phyloP scores from a whole-genome alignment of 192 early-diverging fungal species.

The Coemansia sp. region DNA sequence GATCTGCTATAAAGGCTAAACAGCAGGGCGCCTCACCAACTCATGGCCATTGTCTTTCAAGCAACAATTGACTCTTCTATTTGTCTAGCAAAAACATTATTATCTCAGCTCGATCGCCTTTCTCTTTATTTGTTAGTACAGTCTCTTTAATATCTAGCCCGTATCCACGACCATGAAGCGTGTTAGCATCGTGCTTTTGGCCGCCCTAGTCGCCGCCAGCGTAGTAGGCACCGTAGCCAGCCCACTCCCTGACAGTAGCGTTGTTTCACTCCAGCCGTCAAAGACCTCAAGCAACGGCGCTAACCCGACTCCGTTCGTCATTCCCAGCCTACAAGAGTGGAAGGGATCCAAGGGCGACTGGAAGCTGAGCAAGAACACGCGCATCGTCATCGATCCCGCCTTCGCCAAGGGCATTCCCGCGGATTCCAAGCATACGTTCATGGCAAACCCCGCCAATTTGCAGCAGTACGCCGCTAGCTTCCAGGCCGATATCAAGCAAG shows the following conservation, averaged over 20 bases:
- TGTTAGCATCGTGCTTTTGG: conserved; percentile 29
- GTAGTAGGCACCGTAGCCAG: conserved; percentile 24
- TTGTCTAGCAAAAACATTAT: neutral
- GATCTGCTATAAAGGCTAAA: neutral
- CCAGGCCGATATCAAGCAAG: conserved; percentile 41
- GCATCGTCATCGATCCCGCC: conserved; percentile 44
- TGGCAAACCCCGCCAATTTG: conserved; percentile 44
- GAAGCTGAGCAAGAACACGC: conserved; percentile 31
- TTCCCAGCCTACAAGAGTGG: conserved; percentile 50
- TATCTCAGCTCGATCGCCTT: neutral
- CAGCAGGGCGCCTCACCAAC: neutral
- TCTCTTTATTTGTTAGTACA: neutral
- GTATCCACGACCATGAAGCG: conserved; percentile 22
- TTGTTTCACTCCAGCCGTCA: conserved; percentile 5
- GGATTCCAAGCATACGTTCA: conserved; percentile 34
- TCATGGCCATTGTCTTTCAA: neutral
- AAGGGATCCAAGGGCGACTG: conserved; percentile 37
- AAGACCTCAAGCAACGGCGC: conserved; percentile 6
- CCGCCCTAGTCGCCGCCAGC: conserved; percentile 34
- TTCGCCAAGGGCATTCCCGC: conserved; percentile 34
- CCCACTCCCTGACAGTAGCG: conserved; percentile 23
- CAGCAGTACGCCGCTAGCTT: conserved; percentile 37
- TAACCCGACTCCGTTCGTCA: conserved; percentile 48
- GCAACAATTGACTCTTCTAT: neutral
- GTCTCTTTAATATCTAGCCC: neutral